Base-by-base conservation (phyloP, 805 yeast genomes). In the Candida jianshihensis region DNA sequence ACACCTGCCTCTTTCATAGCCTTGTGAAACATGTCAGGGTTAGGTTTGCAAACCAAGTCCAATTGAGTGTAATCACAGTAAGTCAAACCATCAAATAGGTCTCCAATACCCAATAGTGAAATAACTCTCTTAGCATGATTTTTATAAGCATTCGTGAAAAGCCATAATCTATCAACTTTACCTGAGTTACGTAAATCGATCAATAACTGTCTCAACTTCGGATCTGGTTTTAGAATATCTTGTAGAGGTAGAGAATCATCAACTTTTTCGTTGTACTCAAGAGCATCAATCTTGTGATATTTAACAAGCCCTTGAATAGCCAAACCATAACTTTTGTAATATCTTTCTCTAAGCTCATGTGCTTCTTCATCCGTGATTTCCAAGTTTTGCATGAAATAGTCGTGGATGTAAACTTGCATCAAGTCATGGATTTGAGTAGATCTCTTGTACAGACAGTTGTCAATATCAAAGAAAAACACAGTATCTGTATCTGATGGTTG, bases 231-330 rank as follows among this genome's bases (percentile, higher is more conserved):
- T 38, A 90, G 66, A n/a, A 88, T 80, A 35, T 73, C 64, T 41
- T 86, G 89, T 51, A 90, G 68, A 8, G 96, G 97, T 32, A 90
- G 66, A 1, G 96, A 79, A 56, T 90, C 98, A 61, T 90, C 98
- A 13, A 90, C 97, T 47, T 81, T 73, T 31, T 71, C 68, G 59
- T 90, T 90, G 61, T 90, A 90, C 46, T 85, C 92, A 59, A 90
- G 53, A 6, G 96, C 96, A 56, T 90, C 83, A 16, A 89, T 83
- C 44, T 77, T 75, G 46, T 75, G 74, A 47, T 63, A 62, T 49
- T 66, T 59, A 16, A 75, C 78, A 32, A 90, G 66, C 0, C 98
- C 98, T 59, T 90, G 96, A 35, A 90, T 75, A 0, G 97, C 97
- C 41, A 90, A 68, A 2, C 98, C 98, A 52, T 88, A 90, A 31